Base-by-base conservation (phyloP, 2,329 filamentous ascomycete genomes). In the Fusarium keratoplasticum region DNA sequence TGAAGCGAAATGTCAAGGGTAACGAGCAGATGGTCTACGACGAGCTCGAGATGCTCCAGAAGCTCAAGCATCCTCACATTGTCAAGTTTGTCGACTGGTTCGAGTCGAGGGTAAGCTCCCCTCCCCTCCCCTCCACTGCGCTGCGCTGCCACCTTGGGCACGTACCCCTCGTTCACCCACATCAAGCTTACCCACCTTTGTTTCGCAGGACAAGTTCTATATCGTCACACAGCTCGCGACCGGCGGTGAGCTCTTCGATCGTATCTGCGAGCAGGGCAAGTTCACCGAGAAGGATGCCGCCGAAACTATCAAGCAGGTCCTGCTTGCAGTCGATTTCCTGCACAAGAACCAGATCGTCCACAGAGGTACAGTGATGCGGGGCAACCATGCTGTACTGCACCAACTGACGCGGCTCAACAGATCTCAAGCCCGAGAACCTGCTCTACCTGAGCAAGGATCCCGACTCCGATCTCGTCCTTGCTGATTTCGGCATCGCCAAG, bases 1-100 rank as follows among this genome's bases (percentile, higher is more conserved):
- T 98, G 80, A 99, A 99, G 90, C 98, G 98, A 88, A 98, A 98
- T 84, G 96, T 99, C 82, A 97, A 95, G 83, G 96, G 95, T 75
- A 98, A 98, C 80, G 96, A 99, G 87, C 91, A 93, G 83, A 99
- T 99, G 96, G 96, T 99, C 44, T 96, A 97, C 83, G 96, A 99
- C 83, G 96, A 99, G 86, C 89, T 99, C 79, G 90, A 95, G 76
- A 95, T 99, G 91, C 89, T 99, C 74, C 95, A 98, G 85, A 90
- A 91, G 68, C 90, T 99, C 81, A 90, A 95, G 81, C 96, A 99
- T 83, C 94, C 95, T 62, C 95, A 98, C 84, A 99, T 99, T 82
- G 96, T 99, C 85, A 92, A 93, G 77, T 99, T 99, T 81, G 93
- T 96, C 77, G 96, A 99, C 83, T 99, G 96, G 96, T 99, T 99